Evolutionary conservation across 2,329 filamentous ascomycete genomes (phyloP), one percentile per base, ranked within the genome.

Genomic region (Apiospora malaysiana): DNA sequence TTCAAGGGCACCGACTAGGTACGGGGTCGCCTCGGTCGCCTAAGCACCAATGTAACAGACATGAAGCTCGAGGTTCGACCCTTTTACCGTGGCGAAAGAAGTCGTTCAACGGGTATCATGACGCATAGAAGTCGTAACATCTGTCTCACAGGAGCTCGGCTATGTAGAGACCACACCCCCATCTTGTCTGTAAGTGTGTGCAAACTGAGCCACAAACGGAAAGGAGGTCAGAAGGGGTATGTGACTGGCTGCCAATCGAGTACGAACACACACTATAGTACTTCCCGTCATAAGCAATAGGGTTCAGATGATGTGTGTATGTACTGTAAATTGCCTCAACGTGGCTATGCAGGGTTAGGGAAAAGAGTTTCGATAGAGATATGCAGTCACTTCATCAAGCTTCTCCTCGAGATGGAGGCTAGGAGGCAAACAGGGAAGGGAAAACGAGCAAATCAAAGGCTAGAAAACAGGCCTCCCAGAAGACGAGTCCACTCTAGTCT

Each of bases 251-350:
- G 56, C 27, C 51, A 59, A 37, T 37, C 51, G 51, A 59, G 51
- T 32, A 59, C 27, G 27, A 10, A 37, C 51, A 40, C 56, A 37
- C 51, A 59, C 10, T n/a, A n/a, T 9, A 59, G 4, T 14, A 45
- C 49, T 51, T 25, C 49, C 23, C 49, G 12, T 14, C 12, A 37
- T 32, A 14, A 45, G 42, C 16, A 21, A n/a, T 37, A 59, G 25
- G 51, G 51, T 59, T 59, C 51, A 32, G 51, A 59, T 37, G 51
- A 59, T 59, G 49, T 56, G 27, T 56, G 49, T 5, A 37, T 59
- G 51, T 32, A 59, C 10, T 21, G 49, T 56, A 56, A 56, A 56
- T 59, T 59, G 51, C 51, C 25, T 27, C 27, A 21, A n/a, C 16
- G 51, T 59, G 51, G 51, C 51, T 59, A 16, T 59, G 27, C 32